Evolutionary conservation across 2,329 filamentous ascomycete species (phyloP).

Genomic region (Neurospora crassa): DNA sequence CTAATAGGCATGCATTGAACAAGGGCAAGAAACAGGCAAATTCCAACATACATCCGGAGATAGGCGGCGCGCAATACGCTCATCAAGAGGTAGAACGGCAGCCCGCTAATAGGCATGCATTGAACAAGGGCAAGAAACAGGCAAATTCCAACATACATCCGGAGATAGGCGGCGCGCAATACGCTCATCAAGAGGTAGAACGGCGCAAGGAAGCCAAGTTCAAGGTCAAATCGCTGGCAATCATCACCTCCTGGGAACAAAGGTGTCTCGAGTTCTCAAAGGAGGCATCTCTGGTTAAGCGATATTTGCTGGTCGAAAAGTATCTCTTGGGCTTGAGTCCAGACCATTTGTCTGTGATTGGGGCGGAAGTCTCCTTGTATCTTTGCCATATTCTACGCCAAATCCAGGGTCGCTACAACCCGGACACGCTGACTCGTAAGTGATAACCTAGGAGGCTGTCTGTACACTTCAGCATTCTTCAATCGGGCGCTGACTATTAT

Average conservation of each 20-base stretch:
- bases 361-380: conserved; percentile 27
- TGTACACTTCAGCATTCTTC: not conserved
- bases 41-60: conserved; percentile 14
- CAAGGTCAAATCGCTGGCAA: conserved; percentile 19
- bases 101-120: conserved; percentile 16
- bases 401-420: conserved; percentile 3
- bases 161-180: conserved; percentile 28
- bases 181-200: conserved; percentile 24
- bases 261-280: conserved; percentile 37
- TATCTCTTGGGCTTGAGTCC: conserved; percentile 34
- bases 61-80: conserved; percentile 29
- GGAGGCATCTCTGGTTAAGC: conserved; percentile 29
- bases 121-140: conserved; percentile 14
- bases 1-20: conserved; percentile 18
- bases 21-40: conserved; percentile 7
- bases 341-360: conserved; percentile 20
- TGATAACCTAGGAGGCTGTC: not conserved
- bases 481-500: not conserved
- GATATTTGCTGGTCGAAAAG: conserved; percentile 38
- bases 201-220: conserved; percentile 26
- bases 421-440: not conserved
- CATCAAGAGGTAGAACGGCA: conserved; percentile 23
- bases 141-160: conserved; percentile 7
- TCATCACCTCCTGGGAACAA: conserved; percentile 34
- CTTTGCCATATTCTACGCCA: conserved; percentile 24